These are phyloP conservation scores for Ministeria vibrans DNA, from an alignment of 78 protist genomes.

Conservation along the genomic window DNA sequence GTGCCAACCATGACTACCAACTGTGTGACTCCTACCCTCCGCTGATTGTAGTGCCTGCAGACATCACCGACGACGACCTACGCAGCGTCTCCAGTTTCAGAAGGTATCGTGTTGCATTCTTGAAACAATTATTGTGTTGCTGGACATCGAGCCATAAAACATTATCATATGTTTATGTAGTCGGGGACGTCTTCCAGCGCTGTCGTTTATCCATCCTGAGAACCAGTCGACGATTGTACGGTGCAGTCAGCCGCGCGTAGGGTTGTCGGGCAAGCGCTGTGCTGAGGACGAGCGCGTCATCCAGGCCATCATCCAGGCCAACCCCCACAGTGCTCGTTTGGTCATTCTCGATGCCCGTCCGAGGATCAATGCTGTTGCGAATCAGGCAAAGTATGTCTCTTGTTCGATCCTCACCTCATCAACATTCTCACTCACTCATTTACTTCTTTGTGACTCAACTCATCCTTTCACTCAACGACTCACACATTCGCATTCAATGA, in stretches of 20 bases:
- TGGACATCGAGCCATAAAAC: no score
- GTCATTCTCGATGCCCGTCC: conserved; percentile 17
- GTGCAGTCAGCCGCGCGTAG: conserved; percentile 15
- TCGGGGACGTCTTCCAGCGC: conserved; percentile 11
- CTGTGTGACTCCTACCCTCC: conserved; percentile 6
- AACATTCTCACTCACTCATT: no score
- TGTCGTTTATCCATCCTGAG: conserved; percentile 17
- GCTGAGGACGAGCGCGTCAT: conserved; percentile 6
- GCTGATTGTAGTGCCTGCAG: neutral
- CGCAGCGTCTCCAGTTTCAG: no score
- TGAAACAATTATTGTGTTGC: no score
- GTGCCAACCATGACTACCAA: neutral
- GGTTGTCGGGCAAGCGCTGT: neutral
- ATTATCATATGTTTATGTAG: no score
- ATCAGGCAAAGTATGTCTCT: conserved; percentile 23
- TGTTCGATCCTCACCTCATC: no score
- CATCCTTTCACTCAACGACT: no score
- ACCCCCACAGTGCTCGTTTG: neutral
- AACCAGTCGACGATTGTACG: conserved; percentile 1
- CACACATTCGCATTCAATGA: no score
- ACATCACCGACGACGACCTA: no score
- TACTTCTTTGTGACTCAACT: no score
- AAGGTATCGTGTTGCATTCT: no score
- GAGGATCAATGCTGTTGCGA: conserved; percentile 12
- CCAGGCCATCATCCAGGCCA: neutral